Percentiles rank a stretch among this genome's conserved stretches.
Conservation (phyloP, 345 rosid species). For the Citropsis articulata region DNA sequence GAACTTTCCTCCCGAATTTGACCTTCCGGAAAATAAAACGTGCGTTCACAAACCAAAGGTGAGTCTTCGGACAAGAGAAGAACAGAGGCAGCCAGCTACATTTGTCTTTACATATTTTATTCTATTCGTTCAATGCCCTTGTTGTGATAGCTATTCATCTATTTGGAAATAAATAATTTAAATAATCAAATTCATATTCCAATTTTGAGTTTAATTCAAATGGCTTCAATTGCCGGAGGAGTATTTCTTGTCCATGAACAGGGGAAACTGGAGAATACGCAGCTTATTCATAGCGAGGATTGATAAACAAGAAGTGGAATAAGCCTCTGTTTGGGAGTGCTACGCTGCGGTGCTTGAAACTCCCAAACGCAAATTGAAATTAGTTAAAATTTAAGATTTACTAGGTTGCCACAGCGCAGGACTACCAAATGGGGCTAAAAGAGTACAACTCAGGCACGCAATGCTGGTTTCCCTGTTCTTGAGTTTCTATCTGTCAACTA, state of each 20-base stretch:
- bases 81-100: background rate
- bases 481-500: background rate
- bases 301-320: background rate
- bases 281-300: background rate
- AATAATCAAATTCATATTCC: background rate
- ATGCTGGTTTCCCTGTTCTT: background rate
- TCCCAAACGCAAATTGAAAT: too few species aligned
- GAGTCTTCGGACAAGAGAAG: background rate
- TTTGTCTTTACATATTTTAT: background rate
- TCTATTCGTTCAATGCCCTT: too few species aligned
- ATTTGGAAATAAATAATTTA: background rate
- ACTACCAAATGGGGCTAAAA: background rate
- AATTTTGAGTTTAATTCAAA: too few species aligned
- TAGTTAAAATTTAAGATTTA: too few species aligned
- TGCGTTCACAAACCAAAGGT: constrained; percentile 1
- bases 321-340: too few species aligned
- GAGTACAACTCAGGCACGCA: background rate
- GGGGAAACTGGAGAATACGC: background rate
- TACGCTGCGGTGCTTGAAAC: too few species aligned
- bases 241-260: background rate
- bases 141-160: background rate
- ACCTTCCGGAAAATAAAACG: constrained; percentile 8
- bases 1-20: background rate
- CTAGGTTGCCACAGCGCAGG: too few species aligned
- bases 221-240: too few species aligned